Evolutionary conservation across 1,139 yeast genomes (phyloP), one percentile per base, ranked within the genome.

Genomic region (Kodamaea fungicola): DNA sequence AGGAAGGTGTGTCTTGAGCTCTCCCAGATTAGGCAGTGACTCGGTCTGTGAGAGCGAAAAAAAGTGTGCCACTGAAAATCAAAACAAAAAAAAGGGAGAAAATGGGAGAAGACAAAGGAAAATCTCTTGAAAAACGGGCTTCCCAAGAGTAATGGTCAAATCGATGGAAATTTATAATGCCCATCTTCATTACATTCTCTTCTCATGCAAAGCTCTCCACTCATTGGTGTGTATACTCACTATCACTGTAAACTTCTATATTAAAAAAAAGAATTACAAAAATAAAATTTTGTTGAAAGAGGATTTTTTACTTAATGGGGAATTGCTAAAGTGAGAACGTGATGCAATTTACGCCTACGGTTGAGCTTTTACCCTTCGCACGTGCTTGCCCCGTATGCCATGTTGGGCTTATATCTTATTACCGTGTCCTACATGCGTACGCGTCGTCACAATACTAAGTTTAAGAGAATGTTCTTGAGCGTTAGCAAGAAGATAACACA

Each of bases 291-390:
- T 31, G 35, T 32, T 34, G 42, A 31, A 38, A 37, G 33, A 30
- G 39, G 43, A 34, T 42, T 41, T 42, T 40, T 36, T 39, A 39
- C 42, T 35, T 25, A 33, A 44, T 35, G 31, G 31, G 45, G 35
- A 38, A 40, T 37, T 37, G 32, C 36, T 39, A 33, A 24, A 27
- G 27, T 32, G 35, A 33, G 32, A 21, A 9, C 13, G 25, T 22
- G 24, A 13, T 28, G 32, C 23, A 13, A 28, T 10, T 28, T 35
- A 27, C 38, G 19, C 32, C 23, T 25, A 23, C 16, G 19, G n/a
- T 4, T 6, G 21, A 30, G 29, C 30, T 32, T 29, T 22, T 22
- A 13, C 12, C 9, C n/a, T 7, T 7, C 7, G 22, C 26, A 9
- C 28, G 22, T 22, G 22, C n/a, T 3, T 3, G 19, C 19, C 3